Conservation (phyloP, 2,329 filamentous ascomycete genomes). For the Bipolaris sorokiniana region DNA sequence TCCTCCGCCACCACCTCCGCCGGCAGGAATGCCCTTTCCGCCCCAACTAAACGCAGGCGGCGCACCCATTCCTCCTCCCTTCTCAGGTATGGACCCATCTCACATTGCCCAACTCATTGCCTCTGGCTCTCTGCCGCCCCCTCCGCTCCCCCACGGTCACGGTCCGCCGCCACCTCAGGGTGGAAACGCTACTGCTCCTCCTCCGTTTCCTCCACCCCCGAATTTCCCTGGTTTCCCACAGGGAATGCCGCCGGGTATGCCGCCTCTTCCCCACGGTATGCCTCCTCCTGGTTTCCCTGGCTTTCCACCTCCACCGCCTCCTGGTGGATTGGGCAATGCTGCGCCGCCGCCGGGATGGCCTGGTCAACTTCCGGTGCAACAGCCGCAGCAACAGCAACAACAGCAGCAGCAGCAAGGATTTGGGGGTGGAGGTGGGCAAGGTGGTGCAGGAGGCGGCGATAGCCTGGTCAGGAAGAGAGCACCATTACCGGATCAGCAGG, state of each 20-base stretch:
- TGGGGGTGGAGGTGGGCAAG: slow-evolving; percentile 30
- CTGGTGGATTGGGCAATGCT: slow-evolving; percentile 15
- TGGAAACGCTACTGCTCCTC: slow-evolving; percentile 23
- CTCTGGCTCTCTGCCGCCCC: slow-evolving; percentile 46
- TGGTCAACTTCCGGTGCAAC: slow-evolving; percentile 1
- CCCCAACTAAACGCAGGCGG: slow-evolving; percentile 15
- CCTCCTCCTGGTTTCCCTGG: slow-evolving; percentile 33
- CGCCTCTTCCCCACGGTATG: slow-evolving; percentile 29
- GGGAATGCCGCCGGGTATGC: slow-evolving; percentile 28
- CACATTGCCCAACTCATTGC: slow-evolving; percentile 45
- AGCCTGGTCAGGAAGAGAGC: slow-evolving; percentile 56
- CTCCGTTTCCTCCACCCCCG: slow-evolving; percentile 36
- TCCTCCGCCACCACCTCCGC: slow-evolving; percentile 46
- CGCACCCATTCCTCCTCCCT: slow-evolving; percentile 28
- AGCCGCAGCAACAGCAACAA: not conserved
- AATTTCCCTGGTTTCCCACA: slow-evolving; percentile 35
- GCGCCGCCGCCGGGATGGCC: slow-evolving; percentile 24
- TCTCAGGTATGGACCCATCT: slow-evolving; percentile 37
- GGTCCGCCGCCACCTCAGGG: slow-evolving; percentile 29
- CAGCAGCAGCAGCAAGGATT: slow-evolving; percentile 23
- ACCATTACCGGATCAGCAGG: slow-evolving; percentile 81
- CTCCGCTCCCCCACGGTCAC: slow-evolving; percentile 38
- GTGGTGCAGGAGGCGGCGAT: slow-evolving; percentile 31
- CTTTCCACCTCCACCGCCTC: slow-evolving; percentile 18
- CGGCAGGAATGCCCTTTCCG: slow-evolving; percentile 32